phyloP scores from a whole-genome alignment of 176 grass and related monocot genomes.

The Avena sativa region DNA sequence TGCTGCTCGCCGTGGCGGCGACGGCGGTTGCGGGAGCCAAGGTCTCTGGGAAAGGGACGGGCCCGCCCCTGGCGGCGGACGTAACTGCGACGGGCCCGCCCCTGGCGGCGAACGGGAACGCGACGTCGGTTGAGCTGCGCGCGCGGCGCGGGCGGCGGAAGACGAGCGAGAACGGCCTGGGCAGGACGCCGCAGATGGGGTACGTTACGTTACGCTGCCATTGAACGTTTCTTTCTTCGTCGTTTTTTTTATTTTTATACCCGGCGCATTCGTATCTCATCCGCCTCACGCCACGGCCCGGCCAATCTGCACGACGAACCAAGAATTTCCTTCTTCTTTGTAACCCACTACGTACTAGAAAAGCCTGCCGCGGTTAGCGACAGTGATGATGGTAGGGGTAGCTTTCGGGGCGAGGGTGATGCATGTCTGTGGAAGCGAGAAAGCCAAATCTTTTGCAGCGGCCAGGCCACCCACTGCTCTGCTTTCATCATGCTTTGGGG shows the following conservation, averaged over 20 bases:
- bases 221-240: background rate
- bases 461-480: background rate
- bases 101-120: slow-evolving; percentile 31
- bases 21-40: slow-evolving; percentile 2
- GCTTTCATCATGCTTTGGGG: slow-evolving; percentile 3
- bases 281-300: background rate
- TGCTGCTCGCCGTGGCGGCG: slow-evolving; percentile 26
- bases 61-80: background rate
- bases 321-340: too few relatives aligned
- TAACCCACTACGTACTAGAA: too few relatives aligned
- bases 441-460: background rate
- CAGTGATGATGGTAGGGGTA: background rate
- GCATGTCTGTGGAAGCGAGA: slow-evolving; percentile 23
- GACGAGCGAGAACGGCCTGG: slow-evolving; percentile 67
- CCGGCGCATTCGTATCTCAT: background rate
- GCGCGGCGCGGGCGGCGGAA: slow-evolving; percentile 31
- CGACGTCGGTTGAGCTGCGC: slow-evolving; percentile 41
- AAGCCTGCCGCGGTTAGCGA: too few relatives aligned
- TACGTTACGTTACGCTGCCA: slow-evolving; percentile 10
- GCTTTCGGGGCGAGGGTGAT: background rate
- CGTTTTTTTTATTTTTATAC: background rate
- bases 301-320: background rate
- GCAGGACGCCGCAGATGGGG: slow-evolving; percentile 91
- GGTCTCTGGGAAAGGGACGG: background rate
- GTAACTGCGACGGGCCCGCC: background rate